These are phyloP conservation scores for Plantago coronopus DNA, from an alignment of 305 asterid species.

Conservation along the genomic window DNA sequence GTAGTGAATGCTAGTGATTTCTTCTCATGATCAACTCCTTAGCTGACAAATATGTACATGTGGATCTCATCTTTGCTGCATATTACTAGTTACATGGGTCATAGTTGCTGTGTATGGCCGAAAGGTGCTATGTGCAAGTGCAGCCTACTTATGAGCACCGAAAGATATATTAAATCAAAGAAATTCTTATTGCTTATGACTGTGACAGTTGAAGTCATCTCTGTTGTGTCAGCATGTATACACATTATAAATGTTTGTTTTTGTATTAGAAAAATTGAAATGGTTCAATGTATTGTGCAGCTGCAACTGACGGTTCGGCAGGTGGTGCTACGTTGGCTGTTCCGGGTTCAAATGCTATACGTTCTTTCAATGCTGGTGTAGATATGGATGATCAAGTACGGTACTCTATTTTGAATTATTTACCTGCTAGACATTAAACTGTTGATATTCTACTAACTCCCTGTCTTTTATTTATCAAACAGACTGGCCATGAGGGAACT, in stretches of 20 bases:
- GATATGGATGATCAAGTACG: constrained; percentile 56
- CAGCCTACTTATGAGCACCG: constrained; percentile 2
- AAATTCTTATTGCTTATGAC: background rate
- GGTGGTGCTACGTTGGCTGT: constrained; percentile 36
- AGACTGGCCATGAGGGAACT: constrained; percentile 31
- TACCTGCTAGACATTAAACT: constrained; percentile 22
- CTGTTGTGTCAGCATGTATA: background rate
- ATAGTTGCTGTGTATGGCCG: background rate
- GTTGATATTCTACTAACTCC: constrained; percentile 22
- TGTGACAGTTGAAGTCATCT: background rate
- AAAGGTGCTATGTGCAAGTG: background rate
- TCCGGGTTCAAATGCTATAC: constrained; percentile 30
- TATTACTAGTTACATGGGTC: background rate
- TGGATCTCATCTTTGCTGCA: constrained; percentile 4
- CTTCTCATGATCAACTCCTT: constrained; percentile 2
- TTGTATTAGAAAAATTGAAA: constrained; percentile 13
- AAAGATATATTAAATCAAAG: constrained; percentile 10
- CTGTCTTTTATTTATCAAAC: constrained; percentile 26
- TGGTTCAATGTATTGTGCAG: constrained; percentile 34
- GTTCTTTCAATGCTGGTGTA: constrained; percentile 36
- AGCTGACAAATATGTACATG: background rate
- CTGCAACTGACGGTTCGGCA: constrained; percentile 35
- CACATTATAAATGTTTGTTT: constrained; percentile 10
- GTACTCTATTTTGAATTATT: constrained; percentile 21
- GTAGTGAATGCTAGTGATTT: constrained; percentile 8